Conservation (phyloP, 2,329 filamentous ascomycete species). For the Fusarium pseudonygamai region DNA sequence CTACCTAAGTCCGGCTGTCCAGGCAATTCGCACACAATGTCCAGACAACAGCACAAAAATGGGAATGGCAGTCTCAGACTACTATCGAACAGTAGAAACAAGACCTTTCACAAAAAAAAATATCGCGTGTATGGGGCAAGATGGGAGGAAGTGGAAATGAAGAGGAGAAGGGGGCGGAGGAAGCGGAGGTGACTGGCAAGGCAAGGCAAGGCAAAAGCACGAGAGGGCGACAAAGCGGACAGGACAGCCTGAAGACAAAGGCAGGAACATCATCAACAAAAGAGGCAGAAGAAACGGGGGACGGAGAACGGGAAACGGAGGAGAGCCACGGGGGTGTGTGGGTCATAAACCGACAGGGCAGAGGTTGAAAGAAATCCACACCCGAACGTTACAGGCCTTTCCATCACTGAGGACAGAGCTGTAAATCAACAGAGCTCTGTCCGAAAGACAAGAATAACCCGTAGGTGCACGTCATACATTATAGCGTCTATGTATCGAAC, state of each 20-base stretch:
- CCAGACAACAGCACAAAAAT: constrained; percentile 1
- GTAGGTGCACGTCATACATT: neutral
- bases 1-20: constrained; percentile 12
- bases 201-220: constrained; percentile 29
- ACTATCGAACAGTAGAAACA: neutral
- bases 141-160: constrained; percentile 15
- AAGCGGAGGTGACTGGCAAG: constrained; percentile 13
- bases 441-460: neutral
- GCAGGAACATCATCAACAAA: constrained; percentile 22
- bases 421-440: neutral
- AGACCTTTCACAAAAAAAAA: neutral
- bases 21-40: constrained; percentile 19
- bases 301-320: constrained; percentile 35
- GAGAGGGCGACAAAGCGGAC: constrained; percentile 20
- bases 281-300: constrained; percentile 28
- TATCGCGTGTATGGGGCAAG: constrained; percentile 9
- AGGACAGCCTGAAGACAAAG: constrained; percentile 34
- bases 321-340: constrained; percentile 34
- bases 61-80: neutral
- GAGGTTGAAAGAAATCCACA: neutral
- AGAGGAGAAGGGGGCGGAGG: constrained; percentile 21
- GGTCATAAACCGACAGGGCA: constrained; percentile 32
- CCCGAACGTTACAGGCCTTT: neutral
- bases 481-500: neutral
- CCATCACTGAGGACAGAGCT: neutral